Percentiles rank a stretch among this genome's conserved stretches.
phyloP scores from a whole-genome alignment of 2,329 filamentous ascomycete genomes.

The Aspergillus sp. region DNA sequence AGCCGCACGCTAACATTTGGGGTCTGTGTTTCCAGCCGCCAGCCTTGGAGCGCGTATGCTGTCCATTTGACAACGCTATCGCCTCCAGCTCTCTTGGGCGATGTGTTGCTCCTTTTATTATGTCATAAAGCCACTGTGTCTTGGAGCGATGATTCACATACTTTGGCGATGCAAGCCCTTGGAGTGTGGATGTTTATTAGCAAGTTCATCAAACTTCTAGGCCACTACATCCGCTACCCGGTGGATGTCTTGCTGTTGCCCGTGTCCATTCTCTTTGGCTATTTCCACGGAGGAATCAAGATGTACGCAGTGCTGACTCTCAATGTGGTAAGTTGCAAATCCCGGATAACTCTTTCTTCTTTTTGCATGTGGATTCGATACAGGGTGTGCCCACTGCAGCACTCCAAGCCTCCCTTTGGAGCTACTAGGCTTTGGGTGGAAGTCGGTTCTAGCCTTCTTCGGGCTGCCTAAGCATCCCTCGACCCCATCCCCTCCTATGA shows the following conservation, averaged over 20 bases:
- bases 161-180: constrained; percentile 57
- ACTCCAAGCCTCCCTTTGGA: neutral
- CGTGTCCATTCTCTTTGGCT: constrained; percentile 85
- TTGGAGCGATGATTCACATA: constrained; percentile 53
- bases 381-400: constrained; percentile 1
- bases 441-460: too few species aligned
- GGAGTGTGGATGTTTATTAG: constrained; percentile 77
- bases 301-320: constrained; percentile 79
- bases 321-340: constrained; percentile 62
- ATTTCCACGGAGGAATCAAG: constrained; percentile 90
- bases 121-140: constrained; percentile 64
- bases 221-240: constrained; percentile 79
- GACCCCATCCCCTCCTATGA: too few species aligned
- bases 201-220: constrained; percentile 86
- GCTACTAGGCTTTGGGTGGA: too few species aligned
- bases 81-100: constrained; percentile 75
- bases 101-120: constrained; percentile 66
- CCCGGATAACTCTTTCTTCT: constrained; percentile 4
- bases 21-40: constrained; percentile 56
- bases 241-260: constrained; percentile 74
- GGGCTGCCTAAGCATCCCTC: too few species aligned
- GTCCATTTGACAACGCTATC: constrained; percentile 90
- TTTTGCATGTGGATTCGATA: constrained; percentile 1
- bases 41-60: constrained; percentile 90
- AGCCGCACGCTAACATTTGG: constrained; percentile 21